Conservation (phyloP, 495 filamentous ascomycete species). For the Penicillium longicatenatum region DNA sequence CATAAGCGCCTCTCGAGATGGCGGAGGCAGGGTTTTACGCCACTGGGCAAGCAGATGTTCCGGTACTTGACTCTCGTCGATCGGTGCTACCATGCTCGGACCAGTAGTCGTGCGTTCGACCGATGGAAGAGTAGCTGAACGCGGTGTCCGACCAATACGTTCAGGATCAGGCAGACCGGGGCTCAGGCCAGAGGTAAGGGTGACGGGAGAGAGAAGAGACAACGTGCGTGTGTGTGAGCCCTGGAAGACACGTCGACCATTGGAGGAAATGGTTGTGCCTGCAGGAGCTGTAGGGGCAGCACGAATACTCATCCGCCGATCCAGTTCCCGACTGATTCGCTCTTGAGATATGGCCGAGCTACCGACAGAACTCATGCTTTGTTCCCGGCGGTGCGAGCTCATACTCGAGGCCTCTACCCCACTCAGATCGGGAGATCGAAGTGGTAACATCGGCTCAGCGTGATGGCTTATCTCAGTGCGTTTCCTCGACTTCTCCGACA, state of each 20-base stretch:
- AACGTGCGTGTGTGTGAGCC: conserved; percentile 80
- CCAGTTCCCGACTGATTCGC: conserved; percentile 49
- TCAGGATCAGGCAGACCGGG: conserved; percentile 21
- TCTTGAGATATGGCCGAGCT: conserved; percentile 35
- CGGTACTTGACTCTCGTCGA: conserved; percentile 29
- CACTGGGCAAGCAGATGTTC: conserved; percentile 43
- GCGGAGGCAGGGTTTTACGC: conserved; percentile 46
- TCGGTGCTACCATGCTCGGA: conserved; percentile 5
- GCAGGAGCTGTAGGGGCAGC: conserved; percentile 27
- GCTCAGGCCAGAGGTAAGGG: conserved; percentile 15
- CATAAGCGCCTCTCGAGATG: conserved; percentile 58
- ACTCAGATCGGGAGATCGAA: conserved; percentile 45
- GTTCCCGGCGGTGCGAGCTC: conserved; percentile 31
- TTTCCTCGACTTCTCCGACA: conserved; percentile 78
- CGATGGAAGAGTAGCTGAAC: conserved; percentile 50
- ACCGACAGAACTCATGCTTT: conserved; percentile 35
- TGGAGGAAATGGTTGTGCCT: conserved; percentile 44
- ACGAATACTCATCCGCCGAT: conserved; percentile 50
- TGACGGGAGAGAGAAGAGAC: conserved; percentile 76
- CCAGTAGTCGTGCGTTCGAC: conserved; percentile 35
- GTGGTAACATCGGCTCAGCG: conserved; percentile 58
- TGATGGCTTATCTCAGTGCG: conserved; percentile 60
- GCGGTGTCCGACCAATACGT: conserved; percentile 44
- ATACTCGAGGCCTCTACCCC: conserved; percentile 16
- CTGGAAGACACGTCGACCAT: conserved; percentile 62